Evolutionary conservation across 1,284 basidiomycete genomes (phyloP).

Genomic region (Leccinum brunneo-olivaceum): DNA sequence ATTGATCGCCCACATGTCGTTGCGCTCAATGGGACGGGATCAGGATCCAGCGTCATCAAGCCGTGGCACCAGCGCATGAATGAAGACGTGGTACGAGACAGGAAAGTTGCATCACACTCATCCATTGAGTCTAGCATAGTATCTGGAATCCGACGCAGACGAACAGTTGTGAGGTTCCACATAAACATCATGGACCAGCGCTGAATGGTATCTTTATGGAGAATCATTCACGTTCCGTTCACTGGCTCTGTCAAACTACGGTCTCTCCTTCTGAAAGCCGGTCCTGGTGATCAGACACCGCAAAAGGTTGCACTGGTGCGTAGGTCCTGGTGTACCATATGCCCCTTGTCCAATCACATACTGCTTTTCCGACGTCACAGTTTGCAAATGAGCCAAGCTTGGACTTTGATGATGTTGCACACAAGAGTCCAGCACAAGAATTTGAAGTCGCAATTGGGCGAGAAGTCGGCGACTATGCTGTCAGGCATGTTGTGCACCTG

Average conservation of each 20-base stretch:
- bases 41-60: constrained; percentile 57
- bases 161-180: constrained; percentile 60
- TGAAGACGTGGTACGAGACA: constrained; percentile 48
- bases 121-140: constrained; percentile 37
- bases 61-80: constrained; percentile 68
- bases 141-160: constrained; percentile 74
- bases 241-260: constrained; percentile 74
- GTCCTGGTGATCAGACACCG: constrained; percentile 67
- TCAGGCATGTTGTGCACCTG: constrained; percentile 65
- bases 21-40: constrained; percentile 55
- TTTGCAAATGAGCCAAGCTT: constrained; percentile 63
- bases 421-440: constrained; percentile 59
- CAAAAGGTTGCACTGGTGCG: constrained; percentile 58
- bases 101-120: not conserved
- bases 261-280: constrained; percentile 66
- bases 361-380: constrained; percentile 22
- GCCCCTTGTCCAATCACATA: not conserved
- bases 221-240: constrained; percentile 75
- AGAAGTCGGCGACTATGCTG: constrained; percentile 69
- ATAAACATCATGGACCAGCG: constrained; percentile 2
- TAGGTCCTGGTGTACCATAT: constrained; percentile 3
- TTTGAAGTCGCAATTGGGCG: constrained; percentile 58
- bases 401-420: constrained; percentile 69
- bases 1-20: constrained; percentile 71
- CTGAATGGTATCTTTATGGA: constrained; percentile 25